Conservation (phyloP, 202 grass and related monocot genomes). For the Dendrocalamus latiflorus region DNA sequence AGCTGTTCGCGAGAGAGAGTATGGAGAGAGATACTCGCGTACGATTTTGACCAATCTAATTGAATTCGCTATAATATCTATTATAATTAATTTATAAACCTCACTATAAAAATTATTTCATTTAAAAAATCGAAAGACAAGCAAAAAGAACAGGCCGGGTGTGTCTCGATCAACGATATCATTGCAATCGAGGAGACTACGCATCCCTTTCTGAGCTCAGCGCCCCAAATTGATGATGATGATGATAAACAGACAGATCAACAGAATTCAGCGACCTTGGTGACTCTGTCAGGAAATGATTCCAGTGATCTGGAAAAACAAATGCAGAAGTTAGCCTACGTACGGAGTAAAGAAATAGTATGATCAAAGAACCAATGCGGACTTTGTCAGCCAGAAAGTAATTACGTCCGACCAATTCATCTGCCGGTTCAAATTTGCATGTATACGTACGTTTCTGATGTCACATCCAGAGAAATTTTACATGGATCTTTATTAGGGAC, state of each 20-base stretch:
- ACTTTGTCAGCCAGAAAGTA: not conserved
- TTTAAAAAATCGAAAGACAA: too few species aligned
- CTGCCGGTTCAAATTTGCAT: not conserved
- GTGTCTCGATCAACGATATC: not conserved
- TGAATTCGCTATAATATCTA: too few species aligned
- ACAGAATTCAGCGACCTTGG: not conserved
- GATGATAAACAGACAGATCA: not conserved
- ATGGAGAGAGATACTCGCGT: too few species aligned
- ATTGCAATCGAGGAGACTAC: not conserved
- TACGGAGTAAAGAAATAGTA: too few species aligned
- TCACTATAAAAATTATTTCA: too few species aligned
- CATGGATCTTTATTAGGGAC: not conserved
- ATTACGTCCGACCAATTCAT: not conserved
- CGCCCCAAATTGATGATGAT: not conserved
- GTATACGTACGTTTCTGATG: not conserved
- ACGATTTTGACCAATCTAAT: too few species aligned
- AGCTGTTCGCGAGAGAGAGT: too few species aligned
- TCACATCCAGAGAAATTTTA: not conserved
- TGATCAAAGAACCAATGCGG: not conserved
- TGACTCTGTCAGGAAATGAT: not conserved
- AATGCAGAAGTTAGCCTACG: not conserved
- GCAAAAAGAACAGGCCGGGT: too few species aligned
- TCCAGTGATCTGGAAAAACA: not conserved
- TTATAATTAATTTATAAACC: too few species aligned
- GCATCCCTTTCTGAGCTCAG: conserved; percentile 14